These are phyloP conservation scores for Myxozyma sirexii DNA, from an alignment of 805 yeast species.

Conservation along the genomic window DNA sequence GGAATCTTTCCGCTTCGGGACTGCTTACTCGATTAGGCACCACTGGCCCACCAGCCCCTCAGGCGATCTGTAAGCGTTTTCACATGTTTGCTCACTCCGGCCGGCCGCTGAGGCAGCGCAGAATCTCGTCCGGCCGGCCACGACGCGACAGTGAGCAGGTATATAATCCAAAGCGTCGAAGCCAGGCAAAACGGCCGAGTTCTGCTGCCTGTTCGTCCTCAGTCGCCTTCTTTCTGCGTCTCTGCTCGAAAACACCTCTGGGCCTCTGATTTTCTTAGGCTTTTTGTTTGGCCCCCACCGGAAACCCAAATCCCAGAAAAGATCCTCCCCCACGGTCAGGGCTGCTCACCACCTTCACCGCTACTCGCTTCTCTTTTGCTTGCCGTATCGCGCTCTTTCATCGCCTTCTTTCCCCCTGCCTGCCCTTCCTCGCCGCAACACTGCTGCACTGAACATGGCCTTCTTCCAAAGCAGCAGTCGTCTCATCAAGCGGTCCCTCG, in stretches of 20 bases:
- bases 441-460: neutral
- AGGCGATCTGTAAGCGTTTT: too few relatives aligned
- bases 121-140: neutral
- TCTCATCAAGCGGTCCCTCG: constrained; percentile 5
- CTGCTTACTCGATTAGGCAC: too few relatives aligned
- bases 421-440: neutral
- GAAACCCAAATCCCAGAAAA: neutral
- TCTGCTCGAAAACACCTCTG: neutral
- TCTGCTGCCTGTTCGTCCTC: neutral
- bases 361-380: neutral
- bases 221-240: neutral
- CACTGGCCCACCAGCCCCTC: too few relatives aligned
- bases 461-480: neutral
- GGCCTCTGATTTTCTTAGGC: neutral
- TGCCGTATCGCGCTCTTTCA: neutral
- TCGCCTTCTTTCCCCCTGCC: neutral
- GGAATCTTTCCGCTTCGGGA: too few relatives aligned
- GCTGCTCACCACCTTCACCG: neutral
- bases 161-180: neutral
- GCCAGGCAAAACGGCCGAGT: neutral
- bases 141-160: neutral
- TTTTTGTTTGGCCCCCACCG: neutral
- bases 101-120: constrained; percentile 7
- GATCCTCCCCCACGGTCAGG: constrained; percentile 4
- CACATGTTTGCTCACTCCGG: constrained; percentile 8